phyloP scores from a whole-genome alignment of 257 asterid species.

The Capsicum baccatum region DNA sequence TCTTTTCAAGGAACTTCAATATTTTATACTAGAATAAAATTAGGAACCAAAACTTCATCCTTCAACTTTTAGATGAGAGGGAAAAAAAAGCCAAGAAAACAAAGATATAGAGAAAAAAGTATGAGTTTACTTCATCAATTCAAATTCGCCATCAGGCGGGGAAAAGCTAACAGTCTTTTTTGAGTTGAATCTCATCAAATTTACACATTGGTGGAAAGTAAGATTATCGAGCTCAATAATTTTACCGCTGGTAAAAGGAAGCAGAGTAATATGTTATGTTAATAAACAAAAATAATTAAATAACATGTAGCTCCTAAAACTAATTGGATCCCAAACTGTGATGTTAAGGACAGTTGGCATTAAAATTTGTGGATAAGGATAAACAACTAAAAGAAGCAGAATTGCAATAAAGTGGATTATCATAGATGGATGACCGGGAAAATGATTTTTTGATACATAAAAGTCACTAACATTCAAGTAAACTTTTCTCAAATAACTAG shows the following conservation, averaged over 20 bases:
- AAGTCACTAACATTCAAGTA: conserved; percentile 15
- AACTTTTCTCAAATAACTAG: neutral
- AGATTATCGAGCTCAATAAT: conserved; percentile 99
- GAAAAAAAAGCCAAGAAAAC: neutral
- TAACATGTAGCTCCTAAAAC: conserved; percentile 1
- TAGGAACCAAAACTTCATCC: neutral
- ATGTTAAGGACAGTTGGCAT: neutral
- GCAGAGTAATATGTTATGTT: neutral
- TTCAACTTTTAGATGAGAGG: neutral
- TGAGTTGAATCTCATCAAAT: conserved; percentile 96
- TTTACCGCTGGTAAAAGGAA: conserved; percentile 78
- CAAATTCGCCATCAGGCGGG: conserved; percentile 99
- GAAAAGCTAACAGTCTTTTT: conserved; percentile 99
- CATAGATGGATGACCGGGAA: conserved; percentile 23
- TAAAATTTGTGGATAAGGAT: neutral
- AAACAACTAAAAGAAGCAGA: conserved; percentile 10
- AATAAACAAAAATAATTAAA: neutral
- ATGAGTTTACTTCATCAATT: conserved; percentile 92
- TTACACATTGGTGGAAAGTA: conserved; percentile 99
- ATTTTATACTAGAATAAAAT: neutral
- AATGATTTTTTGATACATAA: neutral
- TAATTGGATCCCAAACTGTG: neutral
- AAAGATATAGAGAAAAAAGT: conserved; percentile 13
- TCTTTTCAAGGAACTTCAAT: neutral
- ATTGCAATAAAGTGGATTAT: neutral